Evolutionary conservation across 2,329 filamentous ascomycete genomes (phyloP), one percentile per base, ranked within the genome.

Genomic region (Fusarium nelsonii): DNA sequence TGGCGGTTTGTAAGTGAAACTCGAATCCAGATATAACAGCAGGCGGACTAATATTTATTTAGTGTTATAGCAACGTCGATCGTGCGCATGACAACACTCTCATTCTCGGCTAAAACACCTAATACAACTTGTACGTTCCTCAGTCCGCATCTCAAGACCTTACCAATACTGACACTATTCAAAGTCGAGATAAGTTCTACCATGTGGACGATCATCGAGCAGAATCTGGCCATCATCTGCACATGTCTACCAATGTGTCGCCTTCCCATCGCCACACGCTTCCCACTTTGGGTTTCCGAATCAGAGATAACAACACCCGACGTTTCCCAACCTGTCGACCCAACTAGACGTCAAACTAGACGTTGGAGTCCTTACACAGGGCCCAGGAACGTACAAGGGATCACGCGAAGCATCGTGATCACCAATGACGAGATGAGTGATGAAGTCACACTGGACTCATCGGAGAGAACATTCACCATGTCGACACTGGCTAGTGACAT

Each of bases 41-140:
- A 37, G 18, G 37, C 26, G 10, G 16, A 45, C 63, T 56, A 33
- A 68, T 30, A 12, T 10, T 30, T 37, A 4, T 34, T 8, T 23
- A 77, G 77, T 48, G 79, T 79, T 15, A 80, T 79, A 23, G 77
- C 82, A 37, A 82, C 81, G 4, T 82, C 81, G 14, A 80, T 82
- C 44, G 60, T 83, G 57, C 79, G 81, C 15, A 77, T 79, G 56
- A 80, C 80, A 34, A 81, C 79, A 3, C 73, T 83, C 10, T 71
- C 78, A 41, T 78, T 79, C 62, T 80, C 81, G 12, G 79, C 78
- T 7, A 79, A 74, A 14, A 81, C 75, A 33, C 74, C 76, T 7
- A 81, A 83, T 44, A 72, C 66, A 15, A 80, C 79, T 26, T 80
- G 78, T 79, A 65, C 45, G 77, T 65, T 20, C 11, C 16, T 44